These are phyloP conservation scores for Ceratobasidium sp. DNA, from an alignment of 1,284 basidiomycete genomes.

Conservation along the genomic window DNA sequence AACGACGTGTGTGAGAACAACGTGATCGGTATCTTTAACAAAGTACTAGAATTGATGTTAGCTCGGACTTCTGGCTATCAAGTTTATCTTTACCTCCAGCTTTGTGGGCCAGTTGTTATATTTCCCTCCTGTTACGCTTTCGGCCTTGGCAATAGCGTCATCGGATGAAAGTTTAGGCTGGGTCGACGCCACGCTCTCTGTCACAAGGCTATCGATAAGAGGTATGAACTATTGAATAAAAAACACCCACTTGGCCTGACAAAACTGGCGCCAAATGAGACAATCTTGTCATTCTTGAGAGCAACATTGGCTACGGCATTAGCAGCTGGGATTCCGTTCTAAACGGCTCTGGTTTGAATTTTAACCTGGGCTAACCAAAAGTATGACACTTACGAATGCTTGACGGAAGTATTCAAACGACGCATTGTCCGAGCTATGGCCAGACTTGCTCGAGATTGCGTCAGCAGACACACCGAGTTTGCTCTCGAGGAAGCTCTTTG, in stretches of 20 bases:
- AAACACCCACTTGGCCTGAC: slow-evolving; percentile 47
- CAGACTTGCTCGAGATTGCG: slow-evolving; percentile 51
- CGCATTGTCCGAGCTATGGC: slow-evolving; percentile 48
- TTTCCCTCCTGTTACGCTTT: neutral
- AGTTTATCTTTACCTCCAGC: neutral
- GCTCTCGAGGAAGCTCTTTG: slow-evolving; percentile 51
- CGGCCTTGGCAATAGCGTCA: slow-evolving; percentile 37
- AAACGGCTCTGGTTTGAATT: no score
- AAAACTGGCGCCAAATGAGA: slow-evolving; percentile 61
- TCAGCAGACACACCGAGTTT: slow-evolving; percentile 49
- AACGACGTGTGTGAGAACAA: slow-evolving; percentile 35
- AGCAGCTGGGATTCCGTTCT: slow-evolving; percentile 55
- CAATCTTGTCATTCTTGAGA: slow-evolving; percentile 52
- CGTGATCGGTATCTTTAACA: slow-evolving; percentile 30
- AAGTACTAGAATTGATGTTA: neutral
- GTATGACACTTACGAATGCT: no score
- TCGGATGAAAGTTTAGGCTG: no score
- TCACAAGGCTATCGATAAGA: no score
- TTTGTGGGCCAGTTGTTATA: neutral
- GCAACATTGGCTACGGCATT: slow-evolving; percentile 61
- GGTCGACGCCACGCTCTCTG: no score
- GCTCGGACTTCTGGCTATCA: neutral
- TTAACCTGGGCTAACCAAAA: no score
- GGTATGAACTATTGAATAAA: no score
- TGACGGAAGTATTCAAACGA: slow-evolving; percentile 54